phyloP scores from a whole-genome alignment of 441 rosid genomes.

The Pelargonium fulgidum region DNA sequence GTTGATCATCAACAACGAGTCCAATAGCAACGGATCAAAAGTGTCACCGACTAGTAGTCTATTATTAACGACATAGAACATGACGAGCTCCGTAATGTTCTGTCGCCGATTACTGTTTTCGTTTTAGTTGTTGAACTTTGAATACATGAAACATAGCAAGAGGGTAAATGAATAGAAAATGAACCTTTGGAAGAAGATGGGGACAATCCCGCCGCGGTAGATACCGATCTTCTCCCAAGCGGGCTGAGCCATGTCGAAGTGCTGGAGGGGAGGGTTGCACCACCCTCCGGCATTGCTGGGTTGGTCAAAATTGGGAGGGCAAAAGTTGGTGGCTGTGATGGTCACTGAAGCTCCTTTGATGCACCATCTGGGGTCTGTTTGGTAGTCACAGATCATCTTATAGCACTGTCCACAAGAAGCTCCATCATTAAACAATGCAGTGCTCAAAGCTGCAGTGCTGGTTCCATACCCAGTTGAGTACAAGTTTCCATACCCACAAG shows the following conservation, averaged over 20 bases:
- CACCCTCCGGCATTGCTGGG: slow-evolving; percentile 60
- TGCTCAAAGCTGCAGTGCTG: slow-evolving; percentile 61
- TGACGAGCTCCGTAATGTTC: too few relatives aligned
- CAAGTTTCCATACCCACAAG: slow-evolving; percentile 67
- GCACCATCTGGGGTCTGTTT: slow-evolving; percentile 56
- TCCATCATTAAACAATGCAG: slow-evolving; percentile 59
- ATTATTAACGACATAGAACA: too few relatives aligned
- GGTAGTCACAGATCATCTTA: slow-evolving; percentile 47
- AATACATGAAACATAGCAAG: too few relatives aligned
- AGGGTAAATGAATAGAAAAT: not conserved
- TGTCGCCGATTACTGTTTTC: slow-evolving; percentile 28
- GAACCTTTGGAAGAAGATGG: slow-evolving; percentile 55
- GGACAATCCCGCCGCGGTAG: slow-evolving; percentile 58
- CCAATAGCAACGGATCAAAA: too few relatives aligned
- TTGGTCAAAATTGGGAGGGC: slow-evolving; percentile 59
- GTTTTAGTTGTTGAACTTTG: too few relatives aligned
- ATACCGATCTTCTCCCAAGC: slow-evolving; percentile 68
- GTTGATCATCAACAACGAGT: too few relatives aligned
- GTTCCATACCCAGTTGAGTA: slow-evolving; percentile 58
- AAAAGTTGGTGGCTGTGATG: slow-evolving; percentile 62
- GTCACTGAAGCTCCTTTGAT: slow-evolving; percentile 45
- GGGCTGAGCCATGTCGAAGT: slow-evolving; percentile 71
- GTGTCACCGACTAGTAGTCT: too few relatives aligned
- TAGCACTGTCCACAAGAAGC: slow-evolving; percentile 70
- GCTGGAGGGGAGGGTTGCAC: slow-evolving; percentile 75